Conservation (phyloP, 305 asterid genomes). For the Rubia tinctorum region DNA sequence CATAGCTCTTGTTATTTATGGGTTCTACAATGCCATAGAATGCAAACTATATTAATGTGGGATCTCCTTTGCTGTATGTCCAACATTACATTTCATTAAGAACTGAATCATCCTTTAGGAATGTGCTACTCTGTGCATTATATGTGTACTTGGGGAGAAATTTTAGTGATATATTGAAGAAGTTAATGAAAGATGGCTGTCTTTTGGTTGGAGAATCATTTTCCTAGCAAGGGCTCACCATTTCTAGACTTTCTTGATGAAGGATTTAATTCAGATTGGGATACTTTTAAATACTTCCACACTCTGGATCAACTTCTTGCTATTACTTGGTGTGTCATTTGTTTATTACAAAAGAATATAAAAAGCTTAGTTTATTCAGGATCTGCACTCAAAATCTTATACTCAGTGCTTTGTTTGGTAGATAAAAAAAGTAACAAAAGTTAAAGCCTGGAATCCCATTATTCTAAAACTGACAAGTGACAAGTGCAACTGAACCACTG, state of each 20-base stretch:
- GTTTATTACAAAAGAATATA: background rate
- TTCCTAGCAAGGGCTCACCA: background rate
- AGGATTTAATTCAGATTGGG: background rate
- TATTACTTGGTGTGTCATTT: background rate
- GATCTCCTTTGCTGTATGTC: background rate
- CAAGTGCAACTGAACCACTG: background rate
- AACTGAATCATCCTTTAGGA: background rate
- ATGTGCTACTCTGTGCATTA: background rate
- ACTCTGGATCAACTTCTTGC: background rate
- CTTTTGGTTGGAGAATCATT: background rate
- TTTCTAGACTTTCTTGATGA: background rate
- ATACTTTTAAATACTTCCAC: background rate
- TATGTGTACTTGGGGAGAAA: background rate
- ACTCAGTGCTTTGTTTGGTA: background rate
- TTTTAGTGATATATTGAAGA: background rate
- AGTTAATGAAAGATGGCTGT: background rate
- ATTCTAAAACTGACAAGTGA: background rate
- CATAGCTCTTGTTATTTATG: background rate
- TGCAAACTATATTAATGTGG: background rate
- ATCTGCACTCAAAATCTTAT: background rate
- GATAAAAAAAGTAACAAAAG: background rate
- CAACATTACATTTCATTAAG: background rate
- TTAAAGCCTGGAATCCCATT: background rate
- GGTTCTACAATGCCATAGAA: background rate
- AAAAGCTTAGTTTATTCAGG: background rate